Base-by-base conservation (phyloP, 164 flowering plant genomes). In the Annona squamosa region DNA sequence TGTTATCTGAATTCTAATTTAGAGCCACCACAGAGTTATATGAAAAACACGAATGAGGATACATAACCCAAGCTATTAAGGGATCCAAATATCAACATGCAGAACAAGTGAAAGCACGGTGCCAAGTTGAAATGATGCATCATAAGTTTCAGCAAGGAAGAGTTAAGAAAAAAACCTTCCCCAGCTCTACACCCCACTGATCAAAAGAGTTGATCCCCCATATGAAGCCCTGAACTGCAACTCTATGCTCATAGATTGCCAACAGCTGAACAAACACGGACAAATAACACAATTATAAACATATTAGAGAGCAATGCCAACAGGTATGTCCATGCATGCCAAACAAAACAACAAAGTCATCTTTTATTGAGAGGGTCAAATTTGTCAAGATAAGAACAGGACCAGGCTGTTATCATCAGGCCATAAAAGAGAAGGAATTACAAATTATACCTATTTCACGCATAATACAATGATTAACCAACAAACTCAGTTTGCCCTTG, bases 141-240 rank as follows among this genome's bases (percentile, higher is more conserved):
- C 62, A 69, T 12, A 37, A 42, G 43, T 18, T 9, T 47, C 57
- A 64, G 26, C 48, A 44, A 65, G 70, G 44, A 72, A 68, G 45
- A 43, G 12, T 46, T 44, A 17, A 0, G 12, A 19, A 48, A 19
- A 75, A 48, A 82, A 93, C 99, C 97, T 95, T 95, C 45, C 99
- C 99, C 66, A 95, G 80, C 82, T 95, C 99, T n/a, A 95, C 98
- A 67, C 99, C 99, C 98, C 99, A 95, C 81, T 95, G 98, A 74
- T 95, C 99, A 72, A 95, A 95, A 72, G 99, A 95, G 81, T 95
- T 93, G 83, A 95, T 95, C 5, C 96, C 97, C 99, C 98, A 95
- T 19, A 88, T n/a, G 66, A 95, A 95, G 71, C 99, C 99, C 87
- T 93, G 85, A 59, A 93, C 98, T 6, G 94, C 99, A 76, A 95